Evolutionary conservation across 2,329 filamentous ascomycete species (phyloP).

Genomic region (Fusarium sp.): DNA sequence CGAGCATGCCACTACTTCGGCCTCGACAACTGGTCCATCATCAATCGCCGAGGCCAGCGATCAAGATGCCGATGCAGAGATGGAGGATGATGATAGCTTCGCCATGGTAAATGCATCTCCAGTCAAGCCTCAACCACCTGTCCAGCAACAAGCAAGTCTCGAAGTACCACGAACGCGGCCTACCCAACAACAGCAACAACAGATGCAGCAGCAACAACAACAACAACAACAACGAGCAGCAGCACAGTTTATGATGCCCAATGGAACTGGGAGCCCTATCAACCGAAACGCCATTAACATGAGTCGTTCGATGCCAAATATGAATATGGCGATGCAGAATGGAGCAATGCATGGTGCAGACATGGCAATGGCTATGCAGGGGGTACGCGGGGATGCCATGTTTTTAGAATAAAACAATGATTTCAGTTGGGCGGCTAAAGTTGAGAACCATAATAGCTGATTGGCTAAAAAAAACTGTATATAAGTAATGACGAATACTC

Average conservation of each 20-base stretch:
- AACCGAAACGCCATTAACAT: slow-evolving; percentile 53
- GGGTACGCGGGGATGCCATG: slow-evolving; percentile 60
- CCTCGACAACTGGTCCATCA: slow-evolving; percentile 50
- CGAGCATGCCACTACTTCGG: slow-evolving; percentile 48
- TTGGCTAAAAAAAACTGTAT: slow-evolving; percentile 20
- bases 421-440: neutral
- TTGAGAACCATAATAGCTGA: slow-evolving; percentile 10
- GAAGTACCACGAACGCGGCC: slow-evolving; percentile 56
- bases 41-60: slow-evolving; percentile 60
- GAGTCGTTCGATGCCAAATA: slow-evolving; percentile 59
- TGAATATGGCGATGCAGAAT: slow-evolving; percentile 55
- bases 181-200: slow-evolving; percentile 39
- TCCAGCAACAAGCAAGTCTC: slow-evolving; percentile 55
- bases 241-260: slow-evolving; percentile 55
- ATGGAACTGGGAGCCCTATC: slow-evolving; percentile 50
- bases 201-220: neutral
- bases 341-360: slow-evolving; percentile 55
- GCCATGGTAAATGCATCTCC: slow-evolving; percentile 59
- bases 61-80: slow-evolving; percentile 58
- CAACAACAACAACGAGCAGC: slow-evolving; percentile 40
- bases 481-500: slow-evolving; percentile 47
- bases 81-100: slow-evolving; percentile 69
- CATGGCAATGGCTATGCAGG: slow-evolving; percentile 58
- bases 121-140: slow-evolving; percentile 50
- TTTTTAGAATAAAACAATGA: slow-evolving; percentile 58